Percentiles rank a stretch among this genome's conserved stretches.
These are phyloP conservation scores for Reticulascus tulasneorum DNA, from an alignment of 2,329 filamentous ascomycete genomes.

Conservation along the genomic window DNA sequence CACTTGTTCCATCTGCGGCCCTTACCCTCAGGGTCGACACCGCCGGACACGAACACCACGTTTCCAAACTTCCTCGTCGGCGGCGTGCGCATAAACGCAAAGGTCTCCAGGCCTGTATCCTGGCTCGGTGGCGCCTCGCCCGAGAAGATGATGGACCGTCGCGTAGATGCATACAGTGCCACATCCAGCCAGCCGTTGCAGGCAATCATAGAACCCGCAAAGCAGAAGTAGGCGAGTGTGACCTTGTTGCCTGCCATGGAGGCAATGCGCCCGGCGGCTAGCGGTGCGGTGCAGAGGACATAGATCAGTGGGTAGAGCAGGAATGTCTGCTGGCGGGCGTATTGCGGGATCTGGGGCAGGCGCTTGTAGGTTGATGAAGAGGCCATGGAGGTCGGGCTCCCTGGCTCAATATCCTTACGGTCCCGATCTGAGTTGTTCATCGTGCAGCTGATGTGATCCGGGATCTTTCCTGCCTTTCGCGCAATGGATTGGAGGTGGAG, in stretches of 20 bases:
- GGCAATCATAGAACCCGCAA: constrained; percentile 56
- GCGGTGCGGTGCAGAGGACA: constrained; percentile 62
- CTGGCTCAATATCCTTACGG: too few relatives aligned
- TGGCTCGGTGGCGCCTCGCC: constrained; percentile 30
- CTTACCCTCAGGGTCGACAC: constrained; percentile 10
- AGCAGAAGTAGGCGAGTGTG: constrained; percentile 52
- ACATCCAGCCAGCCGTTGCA: constrained; percentile 54
- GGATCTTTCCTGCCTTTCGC: constrained; percentile 3
- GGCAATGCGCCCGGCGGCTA: constrained; percentile 61
- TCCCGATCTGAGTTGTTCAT: background rate
- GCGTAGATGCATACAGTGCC: constrained; percentile 47
- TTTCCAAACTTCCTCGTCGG: constrained; percentile 35
- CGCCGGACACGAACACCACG: constrained; percentile 29
- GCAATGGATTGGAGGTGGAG: constrained; percentile 28
- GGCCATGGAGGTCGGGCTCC: too few relatives aligned
- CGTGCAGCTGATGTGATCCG: background rate
- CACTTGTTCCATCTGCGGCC: constrained; percentile 5
- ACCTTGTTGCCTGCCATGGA: constrained; percentile 53
- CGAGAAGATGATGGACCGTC: constrained; percentile 48
- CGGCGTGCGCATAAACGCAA: constrained; percentile 44
- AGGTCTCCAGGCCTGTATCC: constrained; percentile 48
- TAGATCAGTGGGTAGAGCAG: constrained; percentile 68
- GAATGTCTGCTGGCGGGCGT: constrained; percentile 46
- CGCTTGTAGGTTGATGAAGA: constrained; percentile 1
- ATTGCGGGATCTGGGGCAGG: constrained; percentile 11